Percentiles rank a stretch among this genome's conserved stretches.
These are phyloP conservation scores for Colletotrichum limetticola DNA, from an alignment of 2,329 filamentous ascomycete species.

Conservation along the genomic window DNA sequence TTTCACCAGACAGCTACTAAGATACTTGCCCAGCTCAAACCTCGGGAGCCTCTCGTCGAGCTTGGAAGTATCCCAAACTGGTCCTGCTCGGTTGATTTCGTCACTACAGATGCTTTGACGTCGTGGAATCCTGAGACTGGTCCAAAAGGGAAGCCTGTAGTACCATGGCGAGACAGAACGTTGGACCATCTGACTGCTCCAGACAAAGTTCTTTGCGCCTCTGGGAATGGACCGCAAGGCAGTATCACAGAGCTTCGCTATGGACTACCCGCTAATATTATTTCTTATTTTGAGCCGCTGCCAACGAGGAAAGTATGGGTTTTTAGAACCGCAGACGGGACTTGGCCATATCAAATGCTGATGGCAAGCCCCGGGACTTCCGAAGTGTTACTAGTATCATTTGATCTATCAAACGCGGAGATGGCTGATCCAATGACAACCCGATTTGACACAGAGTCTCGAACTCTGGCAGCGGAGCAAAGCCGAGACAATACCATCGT, in stretches of 20 bases:
- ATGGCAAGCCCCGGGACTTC: conserved; percentile 62
- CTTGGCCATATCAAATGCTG: conserved; percentile 53
- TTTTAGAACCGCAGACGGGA: conserved; percentile 47
- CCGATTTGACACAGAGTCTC: conserved; percentile 62
- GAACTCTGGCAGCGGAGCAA: conserved; percentile 61
- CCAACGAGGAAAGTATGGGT: conserved; percentile 65
- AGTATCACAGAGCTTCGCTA: conserved; percentile 75
- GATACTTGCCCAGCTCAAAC: conserved; percentile 24
- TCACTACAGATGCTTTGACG: conserved; percentile 54
- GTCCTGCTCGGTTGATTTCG: conserved; percentile 67
- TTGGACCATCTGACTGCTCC: conserved; percentile 19
- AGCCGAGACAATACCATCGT: conserved; percentile 51
- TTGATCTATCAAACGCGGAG: conserved; percentile 57
- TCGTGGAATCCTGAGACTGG: conserved; percentile 46
- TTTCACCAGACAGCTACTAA: neutral
- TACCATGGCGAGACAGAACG: conserved; percentile 25
- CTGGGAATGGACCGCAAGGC: conserved; percentile 71
- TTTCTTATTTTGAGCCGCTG: conserved; percentile 63
- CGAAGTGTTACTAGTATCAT: conserved; percentile 58
- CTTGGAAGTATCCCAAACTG: conserved; percentile 69
- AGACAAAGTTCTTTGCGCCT: conserved; percentile 74
- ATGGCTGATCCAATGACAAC: conserved; percentile 53
- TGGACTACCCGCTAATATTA: conserved; percentile 76
- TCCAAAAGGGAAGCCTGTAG: conserved; percentile 33
- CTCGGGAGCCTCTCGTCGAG: conserved; percentile 41